phyloP scores from a whole-genome alignment of 116 monocot genomes.

The Thalassia testudinum region DNA sequence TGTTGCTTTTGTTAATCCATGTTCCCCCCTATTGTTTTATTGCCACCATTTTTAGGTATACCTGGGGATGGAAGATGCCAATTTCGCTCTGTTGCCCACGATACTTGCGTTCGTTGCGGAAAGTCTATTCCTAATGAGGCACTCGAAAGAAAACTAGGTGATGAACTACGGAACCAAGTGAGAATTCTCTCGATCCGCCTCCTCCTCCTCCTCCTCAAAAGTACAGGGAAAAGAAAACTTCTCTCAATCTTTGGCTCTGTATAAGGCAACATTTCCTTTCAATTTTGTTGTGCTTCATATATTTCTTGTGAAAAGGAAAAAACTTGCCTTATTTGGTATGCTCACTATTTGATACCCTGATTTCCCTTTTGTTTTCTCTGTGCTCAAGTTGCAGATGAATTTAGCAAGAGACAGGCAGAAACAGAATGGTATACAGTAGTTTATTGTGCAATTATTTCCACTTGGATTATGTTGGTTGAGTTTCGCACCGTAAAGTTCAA shows the following conservation, averaged over 20 bases:
- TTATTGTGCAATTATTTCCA: no score
- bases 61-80: constrained; percentile 98
- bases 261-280: not conserved
- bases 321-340: no score
- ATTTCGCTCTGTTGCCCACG: constrained; percentile 87
- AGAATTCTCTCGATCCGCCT: not conserved
- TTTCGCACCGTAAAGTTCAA: not conserved
- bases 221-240: no score
- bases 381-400: constrained; percentile 84
- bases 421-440: constrained; percentile 68
- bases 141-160: constrained; percentile 76
- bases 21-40: no score
- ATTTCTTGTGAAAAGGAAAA: no score
- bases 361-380: not conserved
- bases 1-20: no score
- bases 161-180: constrained; percentile 41
- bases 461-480: not conserved
- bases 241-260: no score
- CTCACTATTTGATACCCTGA: not conserved
- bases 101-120: constrained; percentile 64
- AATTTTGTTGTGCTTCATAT: not conserved
- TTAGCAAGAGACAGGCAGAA: constrained; percentile 70
- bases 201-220: no score
- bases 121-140: constrained; percentile 41
- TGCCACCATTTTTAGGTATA: constrained; percentile 33